phyloP scores from a whole-genome alignment of 2,329 filamentous ascomycete genomes.

The Talaromyces sp. region DNA sequence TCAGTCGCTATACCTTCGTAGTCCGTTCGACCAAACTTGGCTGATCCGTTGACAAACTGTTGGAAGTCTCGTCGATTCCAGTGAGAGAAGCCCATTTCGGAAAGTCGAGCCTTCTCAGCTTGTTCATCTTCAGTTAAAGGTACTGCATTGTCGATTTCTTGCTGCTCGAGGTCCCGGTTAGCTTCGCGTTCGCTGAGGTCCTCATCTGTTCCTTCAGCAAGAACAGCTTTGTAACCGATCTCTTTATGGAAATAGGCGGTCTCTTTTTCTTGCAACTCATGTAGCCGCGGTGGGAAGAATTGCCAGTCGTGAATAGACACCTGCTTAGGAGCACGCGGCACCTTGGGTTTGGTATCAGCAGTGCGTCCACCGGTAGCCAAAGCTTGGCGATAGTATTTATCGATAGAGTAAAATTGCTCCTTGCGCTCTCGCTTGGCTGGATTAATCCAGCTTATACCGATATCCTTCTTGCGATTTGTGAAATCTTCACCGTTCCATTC shows the following conservation, averaged over 20 bases:
- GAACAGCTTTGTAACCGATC: conserved; percentile 87
- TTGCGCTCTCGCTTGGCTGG: conserved; percentile 97
- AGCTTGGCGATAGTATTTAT: conserved; percentile 95
- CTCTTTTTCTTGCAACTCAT: conserved; percentile 91
- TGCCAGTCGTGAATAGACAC: conserved; percentile 92
- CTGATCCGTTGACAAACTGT: conserved; percentile 93
- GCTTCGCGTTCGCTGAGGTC: conserved; percentile 80
- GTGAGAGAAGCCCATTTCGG: conserved; percentile 79
- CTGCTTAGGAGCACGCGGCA: conserved; percentile 92
- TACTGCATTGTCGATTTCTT: conserved; percentile 87
- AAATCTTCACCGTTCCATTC: conserved; percentile 99
- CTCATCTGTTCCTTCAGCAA: conserved; percentile 86
- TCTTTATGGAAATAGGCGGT: conserved; percentile 95
- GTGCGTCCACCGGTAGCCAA: conserved; percentile 75
- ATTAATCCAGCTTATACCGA: conserved; percentile 95
- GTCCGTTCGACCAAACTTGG: conserved; percentile 83
- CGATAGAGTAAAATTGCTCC: conserved; percentile 96
- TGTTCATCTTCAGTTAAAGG: conserved; percentile 86
- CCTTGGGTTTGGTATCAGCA: conserved; percentile 86
- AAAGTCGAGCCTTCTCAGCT: conserved; percentile 77
- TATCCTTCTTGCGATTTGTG: conserved; percentile 84
- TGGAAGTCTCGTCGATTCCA: conserved; percentile 99
- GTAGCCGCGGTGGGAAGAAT: conserved; percentile 82
- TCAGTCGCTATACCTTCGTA: conserved; percentile 83
- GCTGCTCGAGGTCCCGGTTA: conserved; percentile 80